phyloP scores from a whole-genome alignment of 495 filamentous ascomycete genomes.

The Talaromyces ruber region DNA sequence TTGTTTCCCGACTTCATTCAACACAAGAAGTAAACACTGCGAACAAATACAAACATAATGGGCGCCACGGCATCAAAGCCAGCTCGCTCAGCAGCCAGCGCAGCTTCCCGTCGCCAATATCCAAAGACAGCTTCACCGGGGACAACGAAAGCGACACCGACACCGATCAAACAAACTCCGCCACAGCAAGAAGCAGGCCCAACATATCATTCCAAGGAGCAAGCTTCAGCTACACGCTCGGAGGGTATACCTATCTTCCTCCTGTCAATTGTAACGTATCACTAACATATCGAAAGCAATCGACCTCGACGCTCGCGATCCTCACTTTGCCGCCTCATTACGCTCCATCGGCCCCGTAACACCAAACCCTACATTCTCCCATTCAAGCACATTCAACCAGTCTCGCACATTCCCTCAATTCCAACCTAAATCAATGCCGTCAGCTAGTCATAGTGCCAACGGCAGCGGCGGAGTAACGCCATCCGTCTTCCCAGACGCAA shows the following conservation, averaged over 20 bases:
- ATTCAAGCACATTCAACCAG: constrained; percentile 40
- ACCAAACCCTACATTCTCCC: constrained; percentile 49
- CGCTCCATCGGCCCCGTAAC: constrained; percentile 56
- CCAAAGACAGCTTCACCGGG: constrained; percentile 38
- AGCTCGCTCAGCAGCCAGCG: constrained; percentile 41
- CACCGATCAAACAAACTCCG: constrained; percentile 14
- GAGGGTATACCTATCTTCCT: neutral
- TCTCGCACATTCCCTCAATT: constrained; percentile 9
- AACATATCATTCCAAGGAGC: constrained; percentile 30
- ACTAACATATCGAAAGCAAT: constrained; percentile 37
- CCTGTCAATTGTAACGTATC: neutral
- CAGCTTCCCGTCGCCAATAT: constrained; percentile 46
- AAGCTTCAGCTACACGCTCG: neutral
- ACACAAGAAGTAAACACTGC: neutral
- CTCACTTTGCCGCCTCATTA: constrained; percentile 53
- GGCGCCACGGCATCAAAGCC: constrained; percentile 57
- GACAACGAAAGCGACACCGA: constrained; percentile 16
- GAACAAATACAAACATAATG: constrained; percentile 29
- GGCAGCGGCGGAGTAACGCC: constrained; percentile 7
- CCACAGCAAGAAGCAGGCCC: constrained; percentile 16
- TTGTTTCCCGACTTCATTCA: neutral
- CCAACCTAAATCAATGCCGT: neutral
- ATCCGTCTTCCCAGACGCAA: constrained; percentile 39
- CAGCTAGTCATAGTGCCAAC: neutral
- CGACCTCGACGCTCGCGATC: constrained; percentile 57